These are phyloP conservation scores for Geum urbanum DNA, from an alignment of 306 rosid species.

Conservation along the genomic window DNA sequence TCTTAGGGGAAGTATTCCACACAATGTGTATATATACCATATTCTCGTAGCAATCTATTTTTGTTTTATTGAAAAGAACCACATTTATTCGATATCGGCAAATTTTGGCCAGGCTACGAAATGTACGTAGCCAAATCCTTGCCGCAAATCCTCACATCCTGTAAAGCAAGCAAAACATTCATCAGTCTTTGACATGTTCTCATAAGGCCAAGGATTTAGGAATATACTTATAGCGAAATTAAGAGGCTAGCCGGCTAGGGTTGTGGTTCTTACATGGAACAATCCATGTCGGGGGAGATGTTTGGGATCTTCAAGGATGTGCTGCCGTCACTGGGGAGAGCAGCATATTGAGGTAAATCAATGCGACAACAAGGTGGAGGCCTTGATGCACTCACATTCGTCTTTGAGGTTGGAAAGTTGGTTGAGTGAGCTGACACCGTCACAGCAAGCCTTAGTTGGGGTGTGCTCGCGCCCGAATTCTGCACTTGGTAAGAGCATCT, in stretches of 20 bases:
- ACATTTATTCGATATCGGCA: not conserved
- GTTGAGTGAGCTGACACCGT: not conserved
- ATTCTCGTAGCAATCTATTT: not conserved
- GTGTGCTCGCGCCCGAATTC: not conserved
- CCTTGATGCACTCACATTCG: conserved; percentile 13
- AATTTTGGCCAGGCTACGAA: not conserved
- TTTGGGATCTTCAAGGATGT: not conserved
- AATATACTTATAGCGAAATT: not conserved
- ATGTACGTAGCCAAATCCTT: not conserved
- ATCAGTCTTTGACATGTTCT: not conserved
- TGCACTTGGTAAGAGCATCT: conserved; percentile 7
- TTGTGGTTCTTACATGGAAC: not conserved
- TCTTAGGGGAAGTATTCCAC: too few species aligned
- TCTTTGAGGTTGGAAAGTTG: not conserved
- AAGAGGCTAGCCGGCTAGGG: not conserved
- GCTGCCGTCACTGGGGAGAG: not conserved
- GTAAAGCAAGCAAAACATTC: not conserved
- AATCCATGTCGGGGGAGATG: conserved; percentile 10
- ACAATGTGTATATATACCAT: not conserved
- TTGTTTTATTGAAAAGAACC: not conserved
- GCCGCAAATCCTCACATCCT: not conserved
- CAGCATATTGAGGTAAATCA: not conserved
- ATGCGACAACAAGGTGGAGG: not conserved
- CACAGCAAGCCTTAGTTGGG: not conserved
- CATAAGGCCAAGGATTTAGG: too few species aligned